These are phyloP conservation scores for Deinandra increscens DNA, from an alignment of 129 eudicot genomes.

Conservation along the genomic window DNA sequence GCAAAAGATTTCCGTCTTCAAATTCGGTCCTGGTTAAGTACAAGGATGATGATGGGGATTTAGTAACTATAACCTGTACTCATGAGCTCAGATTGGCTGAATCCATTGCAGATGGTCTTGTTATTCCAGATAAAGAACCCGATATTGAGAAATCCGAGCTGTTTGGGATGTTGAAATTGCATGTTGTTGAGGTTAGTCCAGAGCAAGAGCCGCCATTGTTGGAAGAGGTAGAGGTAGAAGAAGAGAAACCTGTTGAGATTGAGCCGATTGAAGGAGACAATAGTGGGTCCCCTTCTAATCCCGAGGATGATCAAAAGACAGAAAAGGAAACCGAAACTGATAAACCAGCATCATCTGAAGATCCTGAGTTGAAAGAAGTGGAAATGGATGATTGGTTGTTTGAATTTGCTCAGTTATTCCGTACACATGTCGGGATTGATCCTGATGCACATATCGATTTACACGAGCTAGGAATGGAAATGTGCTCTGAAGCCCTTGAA, in stretches of 20 bases:
- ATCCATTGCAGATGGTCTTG: conserved; percentile 51
- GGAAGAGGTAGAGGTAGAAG: conserved; percentile 88
- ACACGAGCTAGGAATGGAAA: conserved; percentile 96
- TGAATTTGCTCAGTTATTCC: conserved; percentile 91
- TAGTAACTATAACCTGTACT: conserved; percentile 85
- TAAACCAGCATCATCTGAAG: conserved; percentile 50
- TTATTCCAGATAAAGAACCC: conserved; percentile 48
- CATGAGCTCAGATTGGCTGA: conserved; percentile 85
- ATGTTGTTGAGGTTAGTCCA: conserved; percentile 81
- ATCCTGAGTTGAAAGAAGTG: conserved; percentile 77
- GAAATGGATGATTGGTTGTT: conserved; percentile 98
- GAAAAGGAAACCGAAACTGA: conserved; percentile 43
- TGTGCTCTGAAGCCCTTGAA: conserved; percentile 93
- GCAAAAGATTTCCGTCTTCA: conserved; percentile 73
- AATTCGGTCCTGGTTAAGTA: conserved; percentile 73
- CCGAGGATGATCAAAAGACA: conserved; percentile 56
- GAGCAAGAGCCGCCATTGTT: conserved; percentile 86
- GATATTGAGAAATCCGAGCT: conserved; percentile 55
- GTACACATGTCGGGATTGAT: conserved; percentile 88
- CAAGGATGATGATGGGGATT: conserved; percentile 83
- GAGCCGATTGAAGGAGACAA: conserved; percentile 57
- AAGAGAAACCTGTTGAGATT: conserved; percentile 57
- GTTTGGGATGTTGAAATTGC: conserved; percentile 73
- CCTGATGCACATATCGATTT: conserved; percentile 90
- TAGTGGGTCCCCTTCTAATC: conserved; percentile 49